Conservation (phyloP, 768 basidiomycete species). For the Russula dissimulans region DNA sequence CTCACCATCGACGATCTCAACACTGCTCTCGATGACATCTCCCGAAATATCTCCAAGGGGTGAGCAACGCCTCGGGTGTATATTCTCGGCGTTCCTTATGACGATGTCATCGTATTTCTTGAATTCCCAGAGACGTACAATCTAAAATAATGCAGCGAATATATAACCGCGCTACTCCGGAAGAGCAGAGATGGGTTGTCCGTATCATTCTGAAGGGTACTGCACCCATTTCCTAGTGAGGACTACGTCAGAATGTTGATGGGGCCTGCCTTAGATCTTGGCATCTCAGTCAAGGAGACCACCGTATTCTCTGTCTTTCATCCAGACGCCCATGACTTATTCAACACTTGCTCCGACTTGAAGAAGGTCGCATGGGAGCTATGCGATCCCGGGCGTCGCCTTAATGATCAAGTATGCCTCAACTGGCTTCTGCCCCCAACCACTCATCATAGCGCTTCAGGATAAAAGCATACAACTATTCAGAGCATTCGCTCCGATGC, state of each 20-base stretch:
- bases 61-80: constrained; percentile 27
- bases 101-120: background rate
- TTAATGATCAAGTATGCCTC: constrained; percentile 46
- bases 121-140: constrained; percentile 54
- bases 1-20: constrained; percentile 83
- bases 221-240: background rate
- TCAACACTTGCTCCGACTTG: constrained; percentile 93
- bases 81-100: background rate
- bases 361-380: constrained; percentile 90
- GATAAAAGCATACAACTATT: constrained; percentile 81
- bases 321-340: constrained; percentile 87
- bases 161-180: constrained; percentile 69
- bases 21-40: constrained; percentile 65
- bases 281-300: constrained; percentile 88
- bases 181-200: constrained; percentile 94
- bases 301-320: constrained; percentile 89
- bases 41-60: constrained; percentile 67
- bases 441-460: constrained; percentile 28
- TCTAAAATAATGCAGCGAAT: constrained; percentile 67
- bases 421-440: background rate
- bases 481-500: constrained; percentile 86
- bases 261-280: constrained; percentile 54
- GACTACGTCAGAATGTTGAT: background rate
- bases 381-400: constrained; percentile 61
- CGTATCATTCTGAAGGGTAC: constrained; percentile 90